phyloP scores from a whole-genome alignment of 441 rosid genomes.

The Euphorbia celastroides region DNA sequence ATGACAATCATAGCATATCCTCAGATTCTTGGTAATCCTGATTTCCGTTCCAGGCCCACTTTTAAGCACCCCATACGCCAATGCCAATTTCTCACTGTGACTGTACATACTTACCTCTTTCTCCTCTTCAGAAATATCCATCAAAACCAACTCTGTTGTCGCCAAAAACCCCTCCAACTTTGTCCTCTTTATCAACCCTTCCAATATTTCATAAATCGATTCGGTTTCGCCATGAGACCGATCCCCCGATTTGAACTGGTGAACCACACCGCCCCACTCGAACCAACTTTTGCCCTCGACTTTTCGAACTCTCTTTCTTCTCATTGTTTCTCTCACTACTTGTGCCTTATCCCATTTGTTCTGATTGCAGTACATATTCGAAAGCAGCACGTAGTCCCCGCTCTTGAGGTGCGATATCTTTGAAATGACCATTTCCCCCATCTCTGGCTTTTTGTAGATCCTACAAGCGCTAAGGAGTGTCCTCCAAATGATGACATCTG shows the following conservation, averaged over 20 bases:
- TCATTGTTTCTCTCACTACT: slow-evolving; percentile 28
- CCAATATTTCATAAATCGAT: slow-evolving; percentile 47
- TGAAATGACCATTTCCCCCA: slow-evolving; percentile 55
- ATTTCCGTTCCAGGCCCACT: slow-evolving; percentile 60
- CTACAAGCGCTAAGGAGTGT: slow-evolving; percentile 84
- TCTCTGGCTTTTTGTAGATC: slow-evolving; percentile 61
- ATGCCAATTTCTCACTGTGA: slow-evolving; percentile 76
- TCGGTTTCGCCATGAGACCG: slow-evolving; percentile 40
- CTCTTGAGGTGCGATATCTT: slow-evolving; percentile 57
- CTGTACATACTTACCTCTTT: slow-evolving; percentile 59
- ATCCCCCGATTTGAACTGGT: slow-evolving; percentile 23
- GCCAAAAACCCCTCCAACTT: slow-evolving; percentile 58
- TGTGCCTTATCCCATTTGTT: slow-evolving; percentile 64
- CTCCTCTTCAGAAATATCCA: slow-evolving; percentile 88
- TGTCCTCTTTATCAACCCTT: slow-evolving; percentile 35
- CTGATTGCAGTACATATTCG: slow-evolving; percentile 67
- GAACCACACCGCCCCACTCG: slow-evolving; percentile 26
- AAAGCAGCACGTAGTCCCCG: slow-evolving; percentile 65
- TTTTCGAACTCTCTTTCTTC: slow-evolving; percentile 18
- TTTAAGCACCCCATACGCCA: slow-evolving; percentile 71
- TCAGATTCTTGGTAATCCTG: slow-evolving; percentile 59
- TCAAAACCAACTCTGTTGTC: slow-evolving; percentile 60
- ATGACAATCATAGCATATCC: slow-evolving; percentile 75
- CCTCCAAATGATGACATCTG: slow-evolving; percentile 81
- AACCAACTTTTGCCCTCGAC: slow-evolving; percentile 25